phyloP scores from a whole-genome alignment of 2,329 filamentous ascomycete species.

The Microdochium bolleyi region DNA sequence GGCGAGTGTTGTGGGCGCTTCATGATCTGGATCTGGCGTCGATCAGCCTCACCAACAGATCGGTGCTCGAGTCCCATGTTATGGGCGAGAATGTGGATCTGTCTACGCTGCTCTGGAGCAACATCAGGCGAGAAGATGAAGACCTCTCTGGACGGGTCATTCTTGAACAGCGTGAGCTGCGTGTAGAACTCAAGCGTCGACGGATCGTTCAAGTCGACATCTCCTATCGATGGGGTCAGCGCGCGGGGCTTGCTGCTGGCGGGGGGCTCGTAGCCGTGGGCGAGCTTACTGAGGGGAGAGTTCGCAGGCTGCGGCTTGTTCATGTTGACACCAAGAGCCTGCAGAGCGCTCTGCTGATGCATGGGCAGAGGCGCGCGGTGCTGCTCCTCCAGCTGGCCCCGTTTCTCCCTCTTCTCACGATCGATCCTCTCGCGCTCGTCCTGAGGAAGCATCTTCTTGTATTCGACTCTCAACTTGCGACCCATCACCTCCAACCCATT shows the following conservation, averaged over 20 bases:
- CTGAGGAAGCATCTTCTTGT: slow-evolving; percentile 98
- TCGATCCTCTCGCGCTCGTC: slow-evolving; percentile 94
- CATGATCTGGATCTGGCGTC: slow-evolving; percentile 85
- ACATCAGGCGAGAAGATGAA: slow-evolving; percentile 78
- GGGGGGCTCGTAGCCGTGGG: neutral
- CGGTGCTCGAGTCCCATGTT: slow-evolving; percentile 89
- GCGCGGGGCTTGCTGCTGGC: slow-evolving; percentile 1
- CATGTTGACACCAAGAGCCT: slow-evolving; percentile 61
- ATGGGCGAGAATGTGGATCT: slow-evolving; percentile 89
- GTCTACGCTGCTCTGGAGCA: slow-evolving; percentile 75
- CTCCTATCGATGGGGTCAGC: slow-evolving; percentile 28
- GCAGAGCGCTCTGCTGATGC: slow-evolving; percentile 80
- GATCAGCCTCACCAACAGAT: slow-evolving; percentile 80
- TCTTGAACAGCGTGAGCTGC: slow-evolving; percentile 82
- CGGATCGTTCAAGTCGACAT: slow-evolving; percentile 88
- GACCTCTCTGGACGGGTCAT: slow-evolving; percentile 67
- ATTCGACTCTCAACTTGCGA: slow-evolving; percentile 89
- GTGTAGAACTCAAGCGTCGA: slow-evolving; percentile 83
- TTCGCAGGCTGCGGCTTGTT: slow-evolving; percentile 49
- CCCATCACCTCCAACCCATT: slow-evolving; percentile 96
- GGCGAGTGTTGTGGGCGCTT: slow-evolving; percentile 52
- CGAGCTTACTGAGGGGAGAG: slow-evolving; percentile 36
- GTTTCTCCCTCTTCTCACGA: slow-evolving; percentile 90
- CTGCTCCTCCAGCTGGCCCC: slow-evolving; percentile 94
- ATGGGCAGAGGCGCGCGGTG: slow-evolving; percentile 67